Percentiles rank a stretch among this genome's conserved stretches.
Conservation (phyloP, 2,329 filamentous ascomycete species). For the Claviceps spartinae region DNA sequence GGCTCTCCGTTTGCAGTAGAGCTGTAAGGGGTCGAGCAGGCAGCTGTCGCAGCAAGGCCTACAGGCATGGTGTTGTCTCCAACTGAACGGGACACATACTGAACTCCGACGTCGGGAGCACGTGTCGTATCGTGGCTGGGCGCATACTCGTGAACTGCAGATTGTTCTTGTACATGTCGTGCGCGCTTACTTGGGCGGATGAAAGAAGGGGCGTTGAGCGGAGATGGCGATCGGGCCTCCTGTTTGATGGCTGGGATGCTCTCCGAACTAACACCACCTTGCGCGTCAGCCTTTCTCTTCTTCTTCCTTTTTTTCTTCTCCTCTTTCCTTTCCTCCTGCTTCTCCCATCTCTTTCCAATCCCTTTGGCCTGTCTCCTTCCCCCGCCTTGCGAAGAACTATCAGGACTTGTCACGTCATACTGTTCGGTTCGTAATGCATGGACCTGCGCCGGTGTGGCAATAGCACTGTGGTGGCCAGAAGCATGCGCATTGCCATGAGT, state of each 20-base stretch:
- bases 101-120: slow-evolving; percentile 22
- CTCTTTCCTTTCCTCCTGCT: slow-evolving; percentile 36
- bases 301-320: slow-evolving; percentile 28
- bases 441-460: slow-evolving; percentile 35
- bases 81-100: slow-evolving; percentile 16
- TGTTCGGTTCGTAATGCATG: slow-evolving; percentile 40
- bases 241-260: slow-evolving; percentile 45
- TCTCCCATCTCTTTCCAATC: slow-evolving; percentile 31
- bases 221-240: slow-evolving; percentile 52
- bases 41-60: not conserved
- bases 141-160: slow-evolving; percentile 20
- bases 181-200: slow-evolving; percentile 43
- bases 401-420: slow-evolving; percentile 38
- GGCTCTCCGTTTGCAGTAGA: slow-evolving; percentile 14
- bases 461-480: not conserved
- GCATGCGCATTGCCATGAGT: not conserved
- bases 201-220: slow-evolving; percentile 37
- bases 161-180: slow-evolving; percentile 31
- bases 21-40: slow-evolving; percentile 10
- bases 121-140: slow-evolving; percentile 28
- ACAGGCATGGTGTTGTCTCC: slow-evolving; percentile 15
- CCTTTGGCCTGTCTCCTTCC: slow-evolving; percentile 34
- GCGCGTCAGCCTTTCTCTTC: slow-evolving; percentile 37
- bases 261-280: slow-evolving; percentile 32
- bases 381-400: slow-evolving; percentile 44